Evolutionary conservation across 352 stramenopile genomes (phyloP).

Genomic region (Phytophthora pisi): DNA sequence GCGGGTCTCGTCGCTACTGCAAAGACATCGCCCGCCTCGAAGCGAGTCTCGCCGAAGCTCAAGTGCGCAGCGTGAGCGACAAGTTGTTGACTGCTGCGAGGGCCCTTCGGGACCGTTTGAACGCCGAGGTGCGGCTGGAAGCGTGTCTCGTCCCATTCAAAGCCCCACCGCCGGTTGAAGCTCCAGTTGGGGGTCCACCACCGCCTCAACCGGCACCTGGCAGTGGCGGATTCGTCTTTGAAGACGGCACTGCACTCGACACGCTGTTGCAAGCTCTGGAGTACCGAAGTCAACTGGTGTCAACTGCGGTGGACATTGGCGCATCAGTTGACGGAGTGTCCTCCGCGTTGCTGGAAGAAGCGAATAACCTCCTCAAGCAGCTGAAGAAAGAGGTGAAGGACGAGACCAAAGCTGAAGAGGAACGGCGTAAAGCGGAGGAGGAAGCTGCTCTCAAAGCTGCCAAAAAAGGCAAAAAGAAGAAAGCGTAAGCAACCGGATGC

Average conservation of each 20-base stretch:
- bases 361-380: slow-evolving; percentile 62
- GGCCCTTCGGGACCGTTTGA: slow-evolving; percentile 58
- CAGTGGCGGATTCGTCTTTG: slow-evolving; percentile 54
- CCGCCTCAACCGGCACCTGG: slow-evolving; percentile 8
- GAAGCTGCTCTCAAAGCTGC: slow-evolving; percentile 75
- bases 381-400: slow-evolving; percentile 86
- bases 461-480: slow-evolving; percentile 87
- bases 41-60: slow-evolving; percentile 61
- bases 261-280: slow-evolving; percentile 78
- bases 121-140: slow-evolving; percentile 73
- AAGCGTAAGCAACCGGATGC: slow-evolving; percentile 35
- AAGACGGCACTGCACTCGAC: slow-evolving; percentile 45
- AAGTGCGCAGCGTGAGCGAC: slow-evolving; percentile 54
- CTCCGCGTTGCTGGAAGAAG: slow-evolving; percentile 61
- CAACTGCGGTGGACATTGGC: slow-evolving; percentile 55
- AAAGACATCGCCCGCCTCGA: slow-evolving; percentile 70
- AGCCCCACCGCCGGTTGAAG: slow-evolving; percentile 17
- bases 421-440: slow-evolving; percentile 71
- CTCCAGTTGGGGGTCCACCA: slow-evolving; percentile 2
- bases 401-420: slow-evolving; percentile 76
- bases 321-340: slow-evolving; percentile 59
- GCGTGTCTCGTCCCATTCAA: slow-evolving; percentile 59
- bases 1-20: slow-evolving; percentile 55
- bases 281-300: slow-evolving; percentile 58
- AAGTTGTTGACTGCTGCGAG: slow-evolving; percentile 56